Conservation (phyloP, 768 basidiomycete genomes). For the Mycena leptocephala region DNA sequence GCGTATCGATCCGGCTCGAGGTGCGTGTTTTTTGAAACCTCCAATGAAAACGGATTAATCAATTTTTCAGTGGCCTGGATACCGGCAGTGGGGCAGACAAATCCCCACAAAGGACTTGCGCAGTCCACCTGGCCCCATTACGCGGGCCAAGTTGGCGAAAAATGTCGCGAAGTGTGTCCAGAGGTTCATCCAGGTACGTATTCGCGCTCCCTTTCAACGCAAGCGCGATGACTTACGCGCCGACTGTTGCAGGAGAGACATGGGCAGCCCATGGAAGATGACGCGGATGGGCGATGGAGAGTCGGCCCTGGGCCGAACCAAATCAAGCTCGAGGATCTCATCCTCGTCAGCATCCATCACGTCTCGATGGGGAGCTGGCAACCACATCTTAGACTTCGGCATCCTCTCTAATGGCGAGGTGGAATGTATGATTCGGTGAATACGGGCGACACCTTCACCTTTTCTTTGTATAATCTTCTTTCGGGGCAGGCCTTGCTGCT, state of each 20-base stretch:
- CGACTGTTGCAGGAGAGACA: constrained; percentile 61
- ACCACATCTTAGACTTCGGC: constrained; percentile 77
- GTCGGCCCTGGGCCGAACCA: constrained; percentile 66
- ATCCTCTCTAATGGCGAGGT: constrained; percentile 45
- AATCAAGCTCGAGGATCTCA: constrained; percentile 77
- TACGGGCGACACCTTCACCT: constrained; percentile 20
- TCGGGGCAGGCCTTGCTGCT: neutral
- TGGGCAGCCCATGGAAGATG: constrained; percentile 72
- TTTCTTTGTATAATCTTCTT: neutral
- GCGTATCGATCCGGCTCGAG: constrained; percentile 85
- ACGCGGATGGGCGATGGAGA: constrained; percentile 73
- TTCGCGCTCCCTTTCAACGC: constrained; percentile 10
- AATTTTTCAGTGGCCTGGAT: constrained; percentile 81
- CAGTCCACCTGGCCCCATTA: constrained; percentile 85
- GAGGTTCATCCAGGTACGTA: constrained; percentile 74
- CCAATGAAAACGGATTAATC: constrained; percentile 10
- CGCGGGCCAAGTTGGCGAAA: constrained; percentile 82
- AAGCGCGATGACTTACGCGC: neutral
- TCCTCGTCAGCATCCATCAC: constrained; percentile 86
- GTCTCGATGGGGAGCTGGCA: constrained; percentile 90
- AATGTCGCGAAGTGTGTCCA: constrained; percentile 85
- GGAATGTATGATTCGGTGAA: constrained; percentile 8
- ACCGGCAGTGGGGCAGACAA: constrained; percentile 83
- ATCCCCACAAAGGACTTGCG: constrained; percentile 89
- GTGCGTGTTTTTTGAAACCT: constrained; percentile 52